Conservation (phyloP, 495 filamentous ascomycete genomes). For the Friedmanniomyces endolithicus region DNA sequence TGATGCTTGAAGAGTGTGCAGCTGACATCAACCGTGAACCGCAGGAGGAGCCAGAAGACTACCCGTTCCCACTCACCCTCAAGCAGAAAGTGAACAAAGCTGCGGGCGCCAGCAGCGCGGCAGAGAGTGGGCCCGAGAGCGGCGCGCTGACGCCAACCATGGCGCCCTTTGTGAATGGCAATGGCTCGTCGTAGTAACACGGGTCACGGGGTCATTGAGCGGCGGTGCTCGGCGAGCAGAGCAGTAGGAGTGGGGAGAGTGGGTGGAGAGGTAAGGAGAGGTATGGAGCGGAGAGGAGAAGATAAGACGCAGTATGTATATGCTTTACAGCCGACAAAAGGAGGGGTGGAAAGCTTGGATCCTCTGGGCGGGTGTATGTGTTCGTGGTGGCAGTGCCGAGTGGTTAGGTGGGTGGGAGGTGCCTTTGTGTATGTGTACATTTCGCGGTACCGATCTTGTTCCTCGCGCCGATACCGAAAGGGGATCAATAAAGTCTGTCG, state of each 20-base stretch:
- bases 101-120: too few relatives aligned
- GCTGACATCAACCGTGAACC: too few relatives aligned
- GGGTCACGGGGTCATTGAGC: not conserved
- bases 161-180: not conserved
- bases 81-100: slow-evolving; percentile 27
- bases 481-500: too few relatives aligned
- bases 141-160: not conserved
- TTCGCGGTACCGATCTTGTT: not conserved
- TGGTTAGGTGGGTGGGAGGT: not conserved
- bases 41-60: slow-evolving; percentile 92
- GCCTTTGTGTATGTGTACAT: not conserved
- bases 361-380: not conserved
- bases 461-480: not conserved
- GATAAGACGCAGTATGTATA: not conserved
- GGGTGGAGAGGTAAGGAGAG: not conserved
- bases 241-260: not conserved
- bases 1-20: too few relatives aligned
- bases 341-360: not conserved
- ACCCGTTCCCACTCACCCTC: slow-evolving; percentile 81
- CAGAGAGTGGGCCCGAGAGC: not conserved
- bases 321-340: not conserved
- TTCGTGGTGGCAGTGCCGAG: not conserved
- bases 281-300: not conserved
- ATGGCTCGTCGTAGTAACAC: not conserved
- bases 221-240: too few relatives aligned